These are phyloP conservation scores for Penicillium herquei DNA, from an alignment of 495 filamentous ascomycete species.

Conservation along the genomic window DNA sequence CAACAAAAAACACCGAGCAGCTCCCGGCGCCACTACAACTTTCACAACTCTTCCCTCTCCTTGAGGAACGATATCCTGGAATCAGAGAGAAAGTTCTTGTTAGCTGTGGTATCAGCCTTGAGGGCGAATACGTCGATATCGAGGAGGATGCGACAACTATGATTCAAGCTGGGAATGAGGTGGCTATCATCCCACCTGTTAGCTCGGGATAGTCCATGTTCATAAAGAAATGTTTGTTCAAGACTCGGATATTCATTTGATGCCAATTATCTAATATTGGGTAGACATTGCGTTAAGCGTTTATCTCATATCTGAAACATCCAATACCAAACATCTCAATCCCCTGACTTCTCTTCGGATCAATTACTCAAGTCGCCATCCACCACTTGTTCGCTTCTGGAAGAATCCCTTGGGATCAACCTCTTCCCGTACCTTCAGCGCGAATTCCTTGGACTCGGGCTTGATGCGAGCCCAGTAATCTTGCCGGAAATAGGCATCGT, in stretches of 20 bases:
- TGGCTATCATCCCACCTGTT: conserved; percentile 95
- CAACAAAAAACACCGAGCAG: conserved; percentile 65
- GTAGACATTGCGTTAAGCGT: background rate
- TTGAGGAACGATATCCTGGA: conserved; percentile 82
- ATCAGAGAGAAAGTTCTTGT: conserved; percentile 69
- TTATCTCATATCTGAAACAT: background rate
- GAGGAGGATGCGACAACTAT: conserved; percentile 32
- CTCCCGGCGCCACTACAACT: conserved; percentile 73
- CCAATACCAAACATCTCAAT: background rate
- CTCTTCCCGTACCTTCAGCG: conserved; percentile 37
- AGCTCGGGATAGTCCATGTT: conserved; percentile 51
- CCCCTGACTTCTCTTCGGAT: background rate
- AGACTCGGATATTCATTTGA: too few species aligned
- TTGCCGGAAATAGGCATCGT: conserved; percentile 56
- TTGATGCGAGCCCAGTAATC: conserved; percentile 58
- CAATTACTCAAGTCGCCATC: conserved; percentile 22
- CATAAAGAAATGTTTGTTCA: background rate
- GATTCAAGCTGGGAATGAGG: conserved; percentile 80
- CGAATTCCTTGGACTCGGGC: conserved; percentile 41
- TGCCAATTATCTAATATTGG: too few species aligned
- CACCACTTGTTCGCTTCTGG: conserved; percentile 56
- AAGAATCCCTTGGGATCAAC: conserved; percentile 60
- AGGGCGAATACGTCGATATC: conserved; percentile 84
- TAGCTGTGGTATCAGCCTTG: conserved; percentile 81
- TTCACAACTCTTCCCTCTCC: conserved; percentile 58